Conservation (phyloP, 192 early-diverging fungal species). For the Obelidium mucronatum region DNA sequence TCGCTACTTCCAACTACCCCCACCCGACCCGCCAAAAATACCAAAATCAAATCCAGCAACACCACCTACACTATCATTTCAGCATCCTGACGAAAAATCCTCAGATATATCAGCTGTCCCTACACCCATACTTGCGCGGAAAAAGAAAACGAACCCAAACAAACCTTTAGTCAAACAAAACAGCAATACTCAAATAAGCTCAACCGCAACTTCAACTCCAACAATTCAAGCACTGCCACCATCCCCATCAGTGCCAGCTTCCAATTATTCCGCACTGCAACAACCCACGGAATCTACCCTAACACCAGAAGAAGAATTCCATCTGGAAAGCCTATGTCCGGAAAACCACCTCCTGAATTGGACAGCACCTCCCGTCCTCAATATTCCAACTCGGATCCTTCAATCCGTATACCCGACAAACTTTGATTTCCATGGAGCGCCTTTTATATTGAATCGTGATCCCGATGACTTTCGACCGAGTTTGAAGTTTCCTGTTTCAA, state of each 20-base stretch:
- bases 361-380: not conserved
- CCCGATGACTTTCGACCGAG: slow-evolving; percentile 22
- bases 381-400: slow-evolving; percentile 13
- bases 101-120: not conserved
- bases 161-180: slow-evolving; percentile 21
- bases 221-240: not conserved
- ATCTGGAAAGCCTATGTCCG: slow-evolving; percentile 27
- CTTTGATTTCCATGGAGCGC: slow-evolving; percentile 8
- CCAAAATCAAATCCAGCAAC: no score
- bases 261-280: no score
- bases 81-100: not conserved
- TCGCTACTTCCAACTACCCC: slow-evolving; percentile 10
- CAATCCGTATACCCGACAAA: slow-evolving; percentile 31
- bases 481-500: slow-evolving; percentile 6
- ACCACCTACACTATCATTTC: not conserved
- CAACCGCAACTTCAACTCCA: not conserved
- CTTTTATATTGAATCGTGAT: slow-evolving; percentile 21
- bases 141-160: not conserved
- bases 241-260: no score
- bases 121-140: not conserved
- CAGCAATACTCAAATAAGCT: not conserved
- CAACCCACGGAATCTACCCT: no score
- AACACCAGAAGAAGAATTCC: slow-evolving; percentile 11
- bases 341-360: slow-evolving; percentile 19
- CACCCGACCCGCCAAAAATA: not conserved